Percentiles rank a stretch among this genome's conserved stretches.
phyloP scores from a whole-genome alignment of 2,329 filamentous ascomycete species.

The Colletotrichum brevisporum region DNA sequence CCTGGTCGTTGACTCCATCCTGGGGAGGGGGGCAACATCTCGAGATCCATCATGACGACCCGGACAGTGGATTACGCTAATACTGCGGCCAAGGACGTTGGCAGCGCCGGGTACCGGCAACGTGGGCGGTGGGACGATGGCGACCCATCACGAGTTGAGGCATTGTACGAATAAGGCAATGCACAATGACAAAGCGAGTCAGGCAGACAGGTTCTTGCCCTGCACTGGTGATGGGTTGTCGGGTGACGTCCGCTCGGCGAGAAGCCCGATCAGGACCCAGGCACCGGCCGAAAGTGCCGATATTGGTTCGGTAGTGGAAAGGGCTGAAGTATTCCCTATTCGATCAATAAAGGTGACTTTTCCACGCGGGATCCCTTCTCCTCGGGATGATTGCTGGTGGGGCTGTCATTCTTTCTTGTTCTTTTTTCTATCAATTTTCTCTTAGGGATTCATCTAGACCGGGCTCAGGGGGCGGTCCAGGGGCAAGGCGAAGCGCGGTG shows the following conservation, averaged over 20 bases:
- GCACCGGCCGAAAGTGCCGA: slow-evolving; percentile 18
- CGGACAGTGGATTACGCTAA: neutral
- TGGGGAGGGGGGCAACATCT: slow-evolving; percentile 9
- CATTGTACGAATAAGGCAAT: neutral
- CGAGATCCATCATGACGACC: slow-evolving; percentile 13
- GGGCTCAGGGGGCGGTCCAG: neutral
- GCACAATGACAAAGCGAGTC: slow-evolving; percentile 9
- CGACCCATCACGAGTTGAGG: neutral
- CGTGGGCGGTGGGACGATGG: slow-evolving; percentile 10
- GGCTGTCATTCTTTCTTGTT: too few relatives aligned
- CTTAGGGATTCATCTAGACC: neutral
- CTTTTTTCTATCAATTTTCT: neutral
- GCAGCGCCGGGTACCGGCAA: slow-evolving; percentile 22
- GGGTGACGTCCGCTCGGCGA: slow-evolving; percentile 30
- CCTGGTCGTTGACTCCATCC: neutral
- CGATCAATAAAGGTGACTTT: neutral
- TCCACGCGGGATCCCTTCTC: neutral
- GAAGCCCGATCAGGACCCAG: neutral
- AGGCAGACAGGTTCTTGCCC: neutral
- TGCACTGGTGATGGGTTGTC: neutral
- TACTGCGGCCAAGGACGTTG: slow-evolving; percentile 13
- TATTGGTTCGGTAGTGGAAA: neutral
- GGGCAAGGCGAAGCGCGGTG: neutral
- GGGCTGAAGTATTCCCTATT: neutral
- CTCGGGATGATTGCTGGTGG: neutral